These are phyloP conservation scores for Acer saccharum DNA, from an alignment of 345 rosid genomes.

Conservation along the genomic window DNA sequence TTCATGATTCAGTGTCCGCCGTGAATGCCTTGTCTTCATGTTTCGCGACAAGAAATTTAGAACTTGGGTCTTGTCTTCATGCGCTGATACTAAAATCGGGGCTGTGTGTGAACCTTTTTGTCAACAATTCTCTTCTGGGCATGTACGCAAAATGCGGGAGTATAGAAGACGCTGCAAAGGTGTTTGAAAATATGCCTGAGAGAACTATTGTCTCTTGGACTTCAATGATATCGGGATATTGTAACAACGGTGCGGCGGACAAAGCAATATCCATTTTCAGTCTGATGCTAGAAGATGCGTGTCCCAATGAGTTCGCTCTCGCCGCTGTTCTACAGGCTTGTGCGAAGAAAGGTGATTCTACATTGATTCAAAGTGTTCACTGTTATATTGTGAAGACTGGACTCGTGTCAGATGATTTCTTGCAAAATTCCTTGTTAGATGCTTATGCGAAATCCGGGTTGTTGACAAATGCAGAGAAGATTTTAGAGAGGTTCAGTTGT, in stretches of 20 bases:
- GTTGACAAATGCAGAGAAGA: conserved; percentile 30
- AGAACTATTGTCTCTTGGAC: conserved; percentile 53
- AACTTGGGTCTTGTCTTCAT: conserved; percentile 29
- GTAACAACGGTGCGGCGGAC: conserved; percentile 21
- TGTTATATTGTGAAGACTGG: conserved; percentile 43
- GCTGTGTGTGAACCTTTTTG: conserved; percentile 16
- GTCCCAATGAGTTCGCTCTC: conserved; percentile 43
- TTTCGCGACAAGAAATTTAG: conserved; percentile 13
- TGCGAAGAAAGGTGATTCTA: conserved; percentile 24
- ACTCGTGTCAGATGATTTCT: conserved; percentile 30
- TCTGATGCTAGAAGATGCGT: conserved; percentile 34
- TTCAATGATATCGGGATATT: conserved; percentile 39
- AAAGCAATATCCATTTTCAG: conserved; percentile 26
- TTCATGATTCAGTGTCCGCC: conserved; percentile 11
- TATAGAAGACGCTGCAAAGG: conserved; percentile 20
- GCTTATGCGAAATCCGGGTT: conserved; percentile 43
- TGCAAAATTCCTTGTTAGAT: conserved; percentile 46
- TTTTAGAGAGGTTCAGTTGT: conserved; percentile 28
- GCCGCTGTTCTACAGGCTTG: conserved; percentile 41
- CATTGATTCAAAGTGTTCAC: conserved; percentile 31
- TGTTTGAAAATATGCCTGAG: conserved; percentile 48
- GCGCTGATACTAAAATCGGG: conserved; percentile 29
- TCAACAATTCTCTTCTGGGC: conserved; percentile 31
- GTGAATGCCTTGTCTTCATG: conserved; percentile 16
- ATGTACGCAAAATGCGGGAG: conserved; percentile 32